A percentile compares a stretch with the other conserved stretches of the same genome.
These are phyloP conservation scores for Macadamia tetraphylla DNA, from an alignment of 164 flowering plant species.

Conservation along the genomic window DNA sequence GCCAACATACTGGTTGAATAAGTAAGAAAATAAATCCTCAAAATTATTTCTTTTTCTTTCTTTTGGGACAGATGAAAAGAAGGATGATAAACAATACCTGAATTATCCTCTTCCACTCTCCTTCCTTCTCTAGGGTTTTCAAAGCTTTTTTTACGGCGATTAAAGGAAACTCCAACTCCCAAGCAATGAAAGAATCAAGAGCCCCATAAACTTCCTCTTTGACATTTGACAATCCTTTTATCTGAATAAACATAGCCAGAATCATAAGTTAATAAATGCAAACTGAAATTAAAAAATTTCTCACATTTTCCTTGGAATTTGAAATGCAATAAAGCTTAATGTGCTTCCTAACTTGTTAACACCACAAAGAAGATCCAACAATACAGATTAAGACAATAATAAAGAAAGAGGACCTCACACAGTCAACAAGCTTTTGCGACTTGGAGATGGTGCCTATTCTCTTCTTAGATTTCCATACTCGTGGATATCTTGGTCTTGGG, in stretches of 20 bases:
- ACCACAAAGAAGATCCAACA: too few species aligned
- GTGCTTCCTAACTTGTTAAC: not conserved
- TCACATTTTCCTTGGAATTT: not conserved
- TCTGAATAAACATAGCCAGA: constrained; percentile 29
- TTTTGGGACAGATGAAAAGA: not conserved
- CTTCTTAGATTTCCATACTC: constrained; percentile 72
- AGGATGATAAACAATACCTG: constrained; percentile 42
- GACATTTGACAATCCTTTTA: constrained; percentile 78
- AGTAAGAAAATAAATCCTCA: not conserved
- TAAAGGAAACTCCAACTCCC: constrained; percentile 93
- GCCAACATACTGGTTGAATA: not conserved
- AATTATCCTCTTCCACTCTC: constrained; percentile 86
- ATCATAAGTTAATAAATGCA: not conserved
- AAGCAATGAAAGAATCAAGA: constrained; percentile 92
- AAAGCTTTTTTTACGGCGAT: constrained; percentile 86
- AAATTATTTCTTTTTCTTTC: too few species aligned
- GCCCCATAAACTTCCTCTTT: constrained; percentile 98
- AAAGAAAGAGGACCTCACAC: constrained; percentile 40
- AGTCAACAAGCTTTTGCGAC: constrained; percentile 69
- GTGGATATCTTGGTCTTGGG: constrained; percentile 81
- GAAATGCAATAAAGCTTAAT: not conserved
- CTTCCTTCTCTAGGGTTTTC: constrained; percentile 58
- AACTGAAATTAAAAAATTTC: not conserved
- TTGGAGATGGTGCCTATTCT: constrained; percentile 86
- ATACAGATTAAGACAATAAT: not conserved